Conservation (phyloP, 129 eudicot genomes). For the Glebionis coronaria region DNA sequence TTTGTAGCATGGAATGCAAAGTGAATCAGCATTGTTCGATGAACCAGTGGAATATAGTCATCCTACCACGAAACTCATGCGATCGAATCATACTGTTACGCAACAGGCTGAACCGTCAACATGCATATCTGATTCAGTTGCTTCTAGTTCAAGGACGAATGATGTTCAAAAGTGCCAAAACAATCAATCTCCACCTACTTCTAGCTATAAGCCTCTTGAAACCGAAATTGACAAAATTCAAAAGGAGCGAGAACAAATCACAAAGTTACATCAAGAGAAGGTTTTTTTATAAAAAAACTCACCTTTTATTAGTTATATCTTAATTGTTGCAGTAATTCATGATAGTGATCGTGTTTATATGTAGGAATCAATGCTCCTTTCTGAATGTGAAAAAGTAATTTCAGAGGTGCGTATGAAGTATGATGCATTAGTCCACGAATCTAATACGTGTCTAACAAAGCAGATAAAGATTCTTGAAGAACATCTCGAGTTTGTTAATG, state of each 20-base stretch:
- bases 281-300: constrained; percentile 26
- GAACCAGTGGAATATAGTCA: no score
- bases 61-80: no score
- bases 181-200: constrained; percentile 16
- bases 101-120: no score
- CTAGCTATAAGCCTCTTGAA: constrained; percentile 24
- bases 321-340: not conserved
- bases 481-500: constrained; percentile 27
- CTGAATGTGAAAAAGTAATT: constrained; percentile 49
- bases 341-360: constrained; percentile 2
- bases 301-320: not conserved
- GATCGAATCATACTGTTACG: no score
- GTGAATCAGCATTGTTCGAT: no score
- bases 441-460: constrained; percentile 25
- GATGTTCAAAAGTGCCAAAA: not conserved
- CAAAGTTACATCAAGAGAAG: constrained; percentile 48
- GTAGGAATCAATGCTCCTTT: constrained; percentile 40
- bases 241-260: constrained; percentile 32
- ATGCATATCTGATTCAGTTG: no score
- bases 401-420: constrained; percentile 49
- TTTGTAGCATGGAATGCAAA: no score
- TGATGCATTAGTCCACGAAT: constrained; percentile 35
- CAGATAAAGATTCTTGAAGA: constrained; percentile 35
- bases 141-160: not conserved
- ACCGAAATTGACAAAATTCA: constrained; percentile 43